Evolutionary conservation across 2,329 filamentous ascomycete species (phyloP).

Genomic region (Diplocarpon rosae): DNA sequence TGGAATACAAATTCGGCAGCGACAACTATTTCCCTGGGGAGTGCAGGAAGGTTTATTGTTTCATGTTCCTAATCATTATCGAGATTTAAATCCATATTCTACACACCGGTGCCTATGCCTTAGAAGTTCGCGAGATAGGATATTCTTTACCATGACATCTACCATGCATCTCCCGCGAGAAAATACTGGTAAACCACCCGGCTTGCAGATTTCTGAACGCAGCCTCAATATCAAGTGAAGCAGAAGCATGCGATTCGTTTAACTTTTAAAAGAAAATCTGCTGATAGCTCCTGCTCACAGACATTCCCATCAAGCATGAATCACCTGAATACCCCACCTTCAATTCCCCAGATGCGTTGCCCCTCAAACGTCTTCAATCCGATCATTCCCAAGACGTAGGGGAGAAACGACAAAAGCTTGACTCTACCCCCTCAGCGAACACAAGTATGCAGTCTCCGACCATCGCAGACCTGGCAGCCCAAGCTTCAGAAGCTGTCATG

Average conservation of each 20-base stretch:
- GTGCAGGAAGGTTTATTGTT: neutral
- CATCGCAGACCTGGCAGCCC: slow-evolving; percentile 2
- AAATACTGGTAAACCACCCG: neutral
- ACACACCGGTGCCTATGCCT: neutral
- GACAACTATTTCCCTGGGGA: neutral
- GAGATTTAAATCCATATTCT: neutral
- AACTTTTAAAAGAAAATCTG: neutral
- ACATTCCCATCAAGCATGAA: slow-evolving; percentile 8
- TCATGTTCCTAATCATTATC: neutral
- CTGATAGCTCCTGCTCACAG: neutral
- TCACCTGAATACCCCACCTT: slow-evolving; percentile 1
- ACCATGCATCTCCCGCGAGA: neutral
- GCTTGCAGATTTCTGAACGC: neutral
- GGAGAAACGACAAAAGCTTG: slow-evolving; percentile 9
- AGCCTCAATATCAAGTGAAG: neutral
- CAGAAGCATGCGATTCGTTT: neutral
- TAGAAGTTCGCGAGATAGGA: neutral
- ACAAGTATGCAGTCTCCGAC: neutral
- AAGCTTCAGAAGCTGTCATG: slow-evolving; percentile 3
- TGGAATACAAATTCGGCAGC: neutral
- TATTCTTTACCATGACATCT: neutral
- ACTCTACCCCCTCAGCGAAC: neutral
- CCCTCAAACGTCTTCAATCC: slow-evolving; percentile 11
- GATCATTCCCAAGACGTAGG: slow-evolving; percentile 7
- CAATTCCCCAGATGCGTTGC: neutral